Conservation (phyloP, 805 yeast genomes). For the Suhomyces vadensis region DNA sequence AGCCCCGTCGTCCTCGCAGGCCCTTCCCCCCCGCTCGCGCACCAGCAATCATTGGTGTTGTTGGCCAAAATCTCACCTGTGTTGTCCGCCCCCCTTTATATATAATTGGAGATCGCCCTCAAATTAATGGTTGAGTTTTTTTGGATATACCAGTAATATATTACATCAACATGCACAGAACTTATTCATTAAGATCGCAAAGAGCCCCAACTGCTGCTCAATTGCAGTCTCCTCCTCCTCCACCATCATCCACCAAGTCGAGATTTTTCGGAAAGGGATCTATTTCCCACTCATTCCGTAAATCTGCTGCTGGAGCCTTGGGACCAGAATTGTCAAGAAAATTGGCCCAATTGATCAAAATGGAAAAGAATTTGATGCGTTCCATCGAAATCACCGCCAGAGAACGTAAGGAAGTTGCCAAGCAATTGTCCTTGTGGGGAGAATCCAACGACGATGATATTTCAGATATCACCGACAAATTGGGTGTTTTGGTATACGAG, state of each 20-base stretch:
- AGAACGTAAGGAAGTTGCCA: constrained; percentile 81
- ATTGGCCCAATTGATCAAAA: constrained; percentile 70
- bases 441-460: constrained; percentile 84
- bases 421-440: constrained; percentile 84
- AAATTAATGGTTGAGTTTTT: background rate
- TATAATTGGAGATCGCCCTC: constrained; percentile 5
- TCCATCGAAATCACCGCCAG: constrained; percentile 74
- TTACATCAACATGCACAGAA: constrained; percentile 87
- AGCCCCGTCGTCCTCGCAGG: constrained; percentile 3
- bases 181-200: constrained; percentile 90
- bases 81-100: constrained; percentile 7
- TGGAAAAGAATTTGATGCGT: constrained; percentile 80
- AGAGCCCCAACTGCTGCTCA: constrained; percentile 98
- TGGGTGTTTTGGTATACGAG: constrained; percentile 80
- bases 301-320: constrained; percentile 71
- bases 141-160: constrained; percentile 12
- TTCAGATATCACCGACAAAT: constrained; percentile 81
- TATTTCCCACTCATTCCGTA: constrained; percentile 60
- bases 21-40: constrained; percentile 4
- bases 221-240: constrained; percentile 92
- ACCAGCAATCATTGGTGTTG: constrained; percentile 6
- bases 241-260: constrained; percentile 85
- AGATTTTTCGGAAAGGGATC: constrained; percentile 88
- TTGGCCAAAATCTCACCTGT: constrained; percentile 2
- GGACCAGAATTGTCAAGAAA: constrained; percentile 82